Evolutionary conservation across 78 protist species (phyloP).

Genomic region (Protostelium mycophagum): DNA sequence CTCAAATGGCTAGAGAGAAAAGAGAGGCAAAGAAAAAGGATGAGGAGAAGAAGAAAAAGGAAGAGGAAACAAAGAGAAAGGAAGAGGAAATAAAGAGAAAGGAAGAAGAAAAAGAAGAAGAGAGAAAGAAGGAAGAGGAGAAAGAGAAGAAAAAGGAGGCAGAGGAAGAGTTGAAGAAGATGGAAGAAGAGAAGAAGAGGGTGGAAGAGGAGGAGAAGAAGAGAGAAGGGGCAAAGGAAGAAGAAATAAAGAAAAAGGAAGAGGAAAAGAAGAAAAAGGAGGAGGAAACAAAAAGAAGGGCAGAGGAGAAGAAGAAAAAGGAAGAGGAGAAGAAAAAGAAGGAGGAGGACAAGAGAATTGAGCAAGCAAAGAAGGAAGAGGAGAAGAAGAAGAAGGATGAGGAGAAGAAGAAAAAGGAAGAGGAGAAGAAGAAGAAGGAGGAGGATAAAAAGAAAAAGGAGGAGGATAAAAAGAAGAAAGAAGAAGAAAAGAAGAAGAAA

Average conservation of each 20-base stretch:
- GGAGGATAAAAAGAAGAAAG: neutral
- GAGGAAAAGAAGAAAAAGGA: neutral
- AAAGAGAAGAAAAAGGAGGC: neutral
- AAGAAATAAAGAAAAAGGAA: neutral
- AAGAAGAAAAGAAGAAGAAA: neutral
- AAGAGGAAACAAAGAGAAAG: too few species aligned
- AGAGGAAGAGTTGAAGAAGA: neutral
- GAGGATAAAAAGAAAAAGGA: neutral
- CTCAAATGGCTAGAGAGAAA: too few species aligned
- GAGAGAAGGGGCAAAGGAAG: too few species aligned
- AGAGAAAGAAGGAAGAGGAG: neutral
- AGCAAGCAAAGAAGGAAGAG: neutral
- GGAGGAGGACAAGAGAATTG: neutral
- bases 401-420: neutral
- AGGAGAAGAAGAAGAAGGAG: neutral
- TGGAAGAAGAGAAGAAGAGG: neutral
- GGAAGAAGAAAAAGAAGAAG: neutral
- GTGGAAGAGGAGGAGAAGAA: too few species aligned
- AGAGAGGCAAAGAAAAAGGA: too few species aligned
- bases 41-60: too few species aligned
- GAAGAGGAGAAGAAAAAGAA: neutral
- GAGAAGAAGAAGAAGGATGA: neutral
- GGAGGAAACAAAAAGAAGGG: neutral
- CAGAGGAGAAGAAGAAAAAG: neutral
- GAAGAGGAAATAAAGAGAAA: neutral